A percentile compares a stretch with the other conserved stretches of the same genome.
These are phyloP conservation scores for Fusarium pseudocircinatum DNA, from an alignment of 2,329 filamentous ascomycete species.

Conservation along the genomic window DNA sequence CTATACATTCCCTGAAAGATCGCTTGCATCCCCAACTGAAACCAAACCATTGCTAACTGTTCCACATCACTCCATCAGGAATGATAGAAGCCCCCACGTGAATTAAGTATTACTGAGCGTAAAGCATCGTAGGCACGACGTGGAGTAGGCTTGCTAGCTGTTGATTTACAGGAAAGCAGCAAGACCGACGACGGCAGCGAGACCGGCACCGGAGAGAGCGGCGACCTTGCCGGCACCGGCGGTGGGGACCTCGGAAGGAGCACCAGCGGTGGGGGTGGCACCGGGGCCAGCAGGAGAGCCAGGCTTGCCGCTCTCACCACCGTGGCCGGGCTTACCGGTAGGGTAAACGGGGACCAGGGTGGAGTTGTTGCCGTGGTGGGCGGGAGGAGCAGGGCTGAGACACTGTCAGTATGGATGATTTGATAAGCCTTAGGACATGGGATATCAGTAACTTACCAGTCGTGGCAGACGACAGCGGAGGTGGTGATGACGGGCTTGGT, in stretches of 20 bases:
- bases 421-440: slow-evolving; percentile 5
- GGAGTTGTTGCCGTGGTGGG: slow-evolving; percentile 48
- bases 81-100: slow-evolving; percentile 49
- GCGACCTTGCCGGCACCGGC: slow-evolving; percentile 66
- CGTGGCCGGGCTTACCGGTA: slow-evolving; percentile 27
- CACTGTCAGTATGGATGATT: slow-evolving; percentile 25
- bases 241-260: slow-evolving; percentile 55
- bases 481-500: slow-evolving; percentile 66
- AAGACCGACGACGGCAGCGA: slow-evolving; percentile 69
- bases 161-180: slow-evolving; percentile 68
- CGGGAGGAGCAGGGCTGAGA: slow-evolving; percentile 43
- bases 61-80: slow-evolving; percentile 49
- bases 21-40: slow-evolving; percentile 35
- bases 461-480: slow-evolving; percentile 62
- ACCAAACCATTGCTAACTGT: slow-evolving; percentile 44
- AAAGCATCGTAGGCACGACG: slow-evolving; percentile 53
- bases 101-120: slow-evolving; percentile 54
- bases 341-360: slow-evolving; percentile 38
- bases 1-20: slow-evolving; percentile 48
- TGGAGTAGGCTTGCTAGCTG: slow-evolving; percentile 48
- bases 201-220: slow-evolving; percentile 66
- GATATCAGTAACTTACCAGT: slow-evolving; percentile 56
- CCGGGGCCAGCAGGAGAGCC: slow-evolving; percentile 21
- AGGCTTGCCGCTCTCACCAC: slow-evolving; percentile 17
- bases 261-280: slow-evolving; percentile 44